These are phyloP conservation scores for Colletotrichum tropicicola DNA, from an alignment of 2,329 filamentous ascomycete species.

Conservation along the genomic window DNA sequence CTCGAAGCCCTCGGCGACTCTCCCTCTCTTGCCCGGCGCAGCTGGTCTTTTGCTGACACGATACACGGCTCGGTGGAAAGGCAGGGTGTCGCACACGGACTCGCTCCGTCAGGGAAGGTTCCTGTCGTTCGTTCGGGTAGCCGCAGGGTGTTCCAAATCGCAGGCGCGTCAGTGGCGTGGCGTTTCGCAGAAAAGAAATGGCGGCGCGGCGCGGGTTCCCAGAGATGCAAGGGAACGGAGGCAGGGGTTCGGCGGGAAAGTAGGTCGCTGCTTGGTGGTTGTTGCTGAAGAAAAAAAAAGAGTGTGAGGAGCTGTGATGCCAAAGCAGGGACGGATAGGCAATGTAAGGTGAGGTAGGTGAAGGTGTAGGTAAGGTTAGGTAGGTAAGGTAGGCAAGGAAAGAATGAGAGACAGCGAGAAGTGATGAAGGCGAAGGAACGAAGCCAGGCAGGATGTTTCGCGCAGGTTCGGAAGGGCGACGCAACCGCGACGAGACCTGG, in stretches of 20 bases:
- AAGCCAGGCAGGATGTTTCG: conserved; percentile 13
- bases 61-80: not conserved
- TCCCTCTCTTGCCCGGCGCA: not conserved
- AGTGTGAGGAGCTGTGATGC: not conserved
- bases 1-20: not conserved
- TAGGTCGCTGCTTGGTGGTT: not conserved
- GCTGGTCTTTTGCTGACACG: not conserved
- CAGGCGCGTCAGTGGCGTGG: conserved; percentile 1
- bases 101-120: not conserved
- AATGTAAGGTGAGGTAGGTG: not conserved
- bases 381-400: not conserved
- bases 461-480: not conserved
- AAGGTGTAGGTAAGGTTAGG: not conserved
- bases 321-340: not conserved
- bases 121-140: conserved; percentile 4
- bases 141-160: conserved; percentile 9
- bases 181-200: not conserved
- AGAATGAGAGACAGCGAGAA: conserved; percentile 3
- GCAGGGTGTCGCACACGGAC: not conserved
- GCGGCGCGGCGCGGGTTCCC: conserved; percentile 8
- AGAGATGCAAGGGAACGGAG: conserved; percentile 14
- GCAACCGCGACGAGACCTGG: conserved; percentile 5
- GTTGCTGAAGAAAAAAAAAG: conserved; percentile 4
- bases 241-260: not conserved
- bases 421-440: conserved; percentile 22